These are phyloP conservation scores for Mycosphaerella sp. DNA, from an alignment of 2,329 filamentous ascomycete species.

Conservation along the genomic window DNA sequence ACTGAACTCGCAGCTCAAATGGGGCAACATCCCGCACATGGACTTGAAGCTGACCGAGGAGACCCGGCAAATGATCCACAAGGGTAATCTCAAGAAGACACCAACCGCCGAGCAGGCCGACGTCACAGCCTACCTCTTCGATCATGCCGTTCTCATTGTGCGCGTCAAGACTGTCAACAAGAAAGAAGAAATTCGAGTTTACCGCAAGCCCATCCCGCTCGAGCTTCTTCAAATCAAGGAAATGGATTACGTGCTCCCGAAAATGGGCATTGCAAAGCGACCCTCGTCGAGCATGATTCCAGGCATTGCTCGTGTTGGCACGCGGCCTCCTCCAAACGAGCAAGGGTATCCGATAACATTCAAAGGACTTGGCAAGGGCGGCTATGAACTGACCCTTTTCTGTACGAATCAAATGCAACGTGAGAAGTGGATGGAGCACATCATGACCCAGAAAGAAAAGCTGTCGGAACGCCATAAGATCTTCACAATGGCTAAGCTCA, in stretches of 20 bases:
- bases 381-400: conserved; percentile 86
- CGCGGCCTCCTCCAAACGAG: conserved; percentile 47
- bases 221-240: conserved; percentile 90
- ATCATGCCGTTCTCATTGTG: conserved; percentile 89
- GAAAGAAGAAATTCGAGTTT: conserved; percentile 88
- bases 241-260: conserved; percentile 93
- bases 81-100: conserved; percentile 87
- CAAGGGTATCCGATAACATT: conserved; percentile 95
- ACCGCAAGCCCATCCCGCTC: conserved; percentile 88
- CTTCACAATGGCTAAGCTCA: conserved; percentile 61
- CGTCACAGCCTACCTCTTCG: conserved; percentile 91
- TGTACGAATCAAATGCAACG: conserved; percentile 78
- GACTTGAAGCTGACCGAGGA: conserved; percentile 93
- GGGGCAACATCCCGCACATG: conserved; percentile 81
- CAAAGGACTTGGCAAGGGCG: conserved; percentile 88
- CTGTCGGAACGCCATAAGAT: conserved; percentile 69
- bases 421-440: conserved; percentile 95
- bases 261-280: conserved; percentile 70
- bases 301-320: conserved; percentile 46
- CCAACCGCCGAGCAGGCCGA: conserved; percentile 74
- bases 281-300: conserved; percentile 79
- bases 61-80: conserved; percentile 86
- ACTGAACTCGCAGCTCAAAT: conserved; percentile 85
- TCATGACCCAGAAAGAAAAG: conserved; percentile 82
- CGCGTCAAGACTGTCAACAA: conserved; percentile 89